Percentiles rank a stretch among this genome's conserved stretches.
phyloP scores from a whole-genome alignment of 2,329 filamentous ascomycete genomes.

The Teratosphaeria epicoccoides region DNA sequence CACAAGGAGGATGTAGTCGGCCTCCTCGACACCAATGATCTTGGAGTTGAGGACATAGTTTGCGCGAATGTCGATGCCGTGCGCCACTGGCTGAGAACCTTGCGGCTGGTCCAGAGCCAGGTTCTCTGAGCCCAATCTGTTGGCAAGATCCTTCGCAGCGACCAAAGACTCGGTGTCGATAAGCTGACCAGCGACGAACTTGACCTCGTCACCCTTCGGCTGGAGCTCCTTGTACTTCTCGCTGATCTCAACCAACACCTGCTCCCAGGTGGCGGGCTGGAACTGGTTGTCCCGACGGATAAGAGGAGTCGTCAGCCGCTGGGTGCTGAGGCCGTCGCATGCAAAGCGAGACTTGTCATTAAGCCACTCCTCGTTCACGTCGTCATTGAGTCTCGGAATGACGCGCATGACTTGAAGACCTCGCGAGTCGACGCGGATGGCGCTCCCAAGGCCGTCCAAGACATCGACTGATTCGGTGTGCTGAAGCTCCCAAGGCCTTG shows the following conservation, averaged over 20 bases:
- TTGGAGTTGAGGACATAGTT: conserved; percentile 97
- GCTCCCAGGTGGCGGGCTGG: conserved; percentile 87
- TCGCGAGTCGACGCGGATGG: conserved; percentile 85
- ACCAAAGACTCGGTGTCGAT: conserved; percentile 89
- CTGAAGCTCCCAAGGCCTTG: conserved; percentile 92
- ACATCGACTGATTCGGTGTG: conserved; percentile 95
- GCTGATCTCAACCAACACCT: conserved; percentile 79
- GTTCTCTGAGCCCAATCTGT: conserved; percentile 94
- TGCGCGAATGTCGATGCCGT: conserved; percentile 84
- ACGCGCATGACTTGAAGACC: conserved; percentile 95
- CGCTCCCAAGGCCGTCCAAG: conserved; percentile 82
- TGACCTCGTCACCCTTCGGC: conserved; percentile 88
- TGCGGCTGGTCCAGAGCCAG: conserved; percentile 81
- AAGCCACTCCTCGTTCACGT: conserved; percentile 99
- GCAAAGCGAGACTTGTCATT: conserved; percentile 97
- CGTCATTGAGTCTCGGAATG: conserved; percentile 85
- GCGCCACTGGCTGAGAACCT: conserved; percentile 72
- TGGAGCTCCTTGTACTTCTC: conserved; percentile 68
- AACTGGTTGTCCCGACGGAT: conserved; percentile 85
- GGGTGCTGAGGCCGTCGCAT: conserved; percentile 91
- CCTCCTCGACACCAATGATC: conserved; percentile 87
- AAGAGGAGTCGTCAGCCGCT: conserved; percentile 84
- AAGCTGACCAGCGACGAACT: conserved; percentile 82
- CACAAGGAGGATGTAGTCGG: conserved; percentile 81
- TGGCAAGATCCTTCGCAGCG: conserved; percentile 92